phyloP scores from a whole-genome alignment of 768 basidiomycete genomes.

The Phylloporus arenicola region DNA sequence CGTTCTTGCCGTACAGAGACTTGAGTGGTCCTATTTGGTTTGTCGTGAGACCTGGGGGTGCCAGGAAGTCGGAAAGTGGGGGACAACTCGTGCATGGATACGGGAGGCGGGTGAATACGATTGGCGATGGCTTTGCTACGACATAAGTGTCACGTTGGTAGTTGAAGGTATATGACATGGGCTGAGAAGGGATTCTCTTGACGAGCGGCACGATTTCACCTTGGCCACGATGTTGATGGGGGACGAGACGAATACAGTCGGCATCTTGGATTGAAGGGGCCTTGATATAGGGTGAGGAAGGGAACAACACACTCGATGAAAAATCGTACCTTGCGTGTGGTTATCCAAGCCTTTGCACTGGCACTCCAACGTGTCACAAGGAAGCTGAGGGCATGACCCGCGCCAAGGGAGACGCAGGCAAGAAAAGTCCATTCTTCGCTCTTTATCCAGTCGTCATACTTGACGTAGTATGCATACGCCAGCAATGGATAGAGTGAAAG shows the following conservation, averaged over 20 bases:
- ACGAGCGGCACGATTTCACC: conserved; percentile 82
- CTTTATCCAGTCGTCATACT: conserved; percentile 85
- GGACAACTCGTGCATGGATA: conserved; percentile 81
- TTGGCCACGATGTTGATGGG: conserved; percentile 74
- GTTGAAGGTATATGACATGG: conserved; percentile 74
- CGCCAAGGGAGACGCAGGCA: conserved; percentile 78
- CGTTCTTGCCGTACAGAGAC: conserved; percentile 83
- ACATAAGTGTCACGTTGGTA: conserved; percentile 95
- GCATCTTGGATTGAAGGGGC: conserved; percentile 66
- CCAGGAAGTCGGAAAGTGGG: conserved; percentile 58
- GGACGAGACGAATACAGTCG: conserved; percentile 75
- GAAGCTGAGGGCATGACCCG: conserved; percentile 88
- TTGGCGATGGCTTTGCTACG: conserved; percentile 48
- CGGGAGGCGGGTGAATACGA: conserved; percentile 72
- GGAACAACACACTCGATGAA: not conserved
- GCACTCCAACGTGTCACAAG: conserved; percentile 88
- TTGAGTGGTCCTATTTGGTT: conserved; percentile 46
- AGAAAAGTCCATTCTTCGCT: conserved; percentile 99
- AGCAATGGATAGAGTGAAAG: conserved; percentile 77
- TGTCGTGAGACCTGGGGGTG: conserved; percentile 50
- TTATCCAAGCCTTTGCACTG: conserved; percentile 71
- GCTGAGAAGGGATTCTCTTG: conserved; percentile 55
- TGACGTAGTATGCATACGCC: conserved; percentile 87
- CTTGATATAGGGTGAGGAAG: conserved; percentile 24
- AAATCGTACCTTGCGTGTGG: conserved; percentile 59